Percentiles rank a stretch among this genome's conserved stretches.
These are phyloP conservation scores for Amorphotheca resinae DNA, from an alignment of 495 filamentous ascomycete genomes.

Conservation along the genomic window DNA sequence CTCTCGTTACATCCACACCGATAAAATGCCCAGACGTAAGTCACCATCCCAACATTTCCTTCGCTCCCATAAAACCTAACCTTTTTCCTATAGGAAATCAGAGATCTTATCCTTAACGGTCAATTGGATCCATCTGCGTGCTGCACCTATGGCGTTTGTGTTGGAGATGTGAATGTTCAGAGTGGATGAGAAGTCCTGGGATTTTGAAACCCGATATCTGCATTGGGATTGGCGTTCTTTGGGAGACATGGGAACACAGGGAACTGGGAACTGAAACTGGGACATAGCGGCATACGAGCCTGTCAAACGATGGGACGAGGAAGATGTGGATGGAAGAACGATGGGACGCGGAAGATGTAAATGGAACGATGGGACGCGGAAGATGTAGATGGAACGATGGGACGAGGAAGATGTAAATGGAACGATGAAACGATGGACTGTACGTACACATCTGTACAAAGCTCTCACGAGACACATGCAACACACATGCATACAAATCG, in stretches of 20 bases:
- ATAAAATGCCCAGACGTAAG: constrained; percentile 14
- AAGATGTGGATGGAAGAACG: neutral
- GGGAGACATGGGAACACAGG: no score
- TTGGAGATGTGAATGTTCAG: constrained; percentile 32
- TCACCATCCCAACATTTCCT: neutral
- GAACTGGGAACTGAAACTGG: neutral
- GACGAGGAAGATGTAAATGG: no score
- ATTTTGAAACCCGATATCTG: neutral
- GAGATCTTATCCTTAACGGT: constrained; percentile 34
- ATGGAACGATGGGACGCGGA: neutral
- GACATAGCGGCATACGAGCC: neutral
- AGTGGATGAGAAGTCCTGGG: constrained; percentile 2
- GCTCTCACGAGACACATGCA: no score
- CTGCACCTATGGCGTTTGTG: constrained; percentile 36
- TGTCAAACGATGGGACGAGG: neutral
- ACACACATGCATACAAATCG: no score
- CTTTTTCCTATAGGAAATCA: constrained; percentile 27
- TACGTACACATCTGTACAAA: no score
- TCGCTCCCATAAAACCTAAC: neutral
- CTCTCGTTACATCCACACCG: constrained; percentile 9
- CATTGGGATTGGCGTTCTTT: neutral
- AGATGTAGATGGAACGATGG: no score
- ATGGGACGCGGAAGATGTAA: neutral
- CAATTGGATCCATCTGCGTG: constrained; percentile 32
- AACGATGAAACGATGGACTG: no score